Evolutionary conservation across 148 eudicot genomes (phyloP).

Genomic region (Euryodendron excelsum): DNA sequence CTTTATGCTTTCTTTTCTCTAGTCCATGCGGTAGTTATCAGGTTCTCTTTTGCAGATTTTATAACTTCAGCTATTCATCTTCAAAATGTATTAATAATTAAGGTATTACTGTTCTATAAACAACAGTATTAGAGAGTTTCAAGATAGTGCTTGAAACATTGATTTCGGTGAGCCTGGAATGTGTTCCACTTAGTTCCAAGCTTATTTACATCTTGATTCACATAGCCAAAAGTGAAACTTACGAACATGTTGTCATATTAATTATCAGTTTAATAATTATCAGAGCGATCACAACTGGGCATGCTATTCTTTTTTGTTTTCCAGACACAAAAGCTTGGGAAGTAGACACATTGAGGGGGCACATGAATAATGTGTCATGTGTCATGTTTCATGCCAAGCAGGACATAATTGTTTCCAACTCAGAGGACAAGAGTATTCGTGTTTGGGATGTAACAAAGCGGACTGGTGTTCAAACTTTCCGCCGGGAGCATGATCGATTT

Average conservation of each 20-base stretch:
- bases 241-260: not conserved
- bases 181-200: constrained; percentile 6
- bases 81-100: not conserved
- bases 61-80: not conserved
- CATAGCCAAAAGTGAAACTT: not conserved
- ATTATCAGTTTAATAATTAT: not conserved
- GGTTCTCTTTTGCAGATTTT: not conserved
- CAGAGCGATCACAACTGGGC: not conserved
- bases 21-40: not conserved
- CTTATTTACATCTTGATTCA: not conserved
- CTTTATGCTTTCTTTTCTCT: not conserved
- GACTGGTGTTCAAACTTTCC: constrained; percentile 80
- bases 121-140: not conserved
- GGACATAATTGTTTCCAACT: constrained; percentile 89
- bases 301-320: constrained; percentile 7
- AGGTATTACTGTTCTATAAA: not conserved
- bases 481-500: constrained; percentile 80
- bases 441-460: constrained; percentile 90
- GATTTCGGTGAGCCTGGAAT: not conserved
- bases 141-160: not conserved
- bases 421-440: constrained; percentile 91
- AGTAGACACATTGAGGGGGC: constrained; percentile 87
- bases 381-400: constrained; percentile 83
- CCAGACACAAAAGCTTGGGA: constrained; percentile 97
- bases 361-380: constrained; percentile 88